These are phyloP conservation scores for Entonaema liquescens DNA, from an alignment of 495 filamentous ascomycete species.

Conservation along the genomic window DNA sequence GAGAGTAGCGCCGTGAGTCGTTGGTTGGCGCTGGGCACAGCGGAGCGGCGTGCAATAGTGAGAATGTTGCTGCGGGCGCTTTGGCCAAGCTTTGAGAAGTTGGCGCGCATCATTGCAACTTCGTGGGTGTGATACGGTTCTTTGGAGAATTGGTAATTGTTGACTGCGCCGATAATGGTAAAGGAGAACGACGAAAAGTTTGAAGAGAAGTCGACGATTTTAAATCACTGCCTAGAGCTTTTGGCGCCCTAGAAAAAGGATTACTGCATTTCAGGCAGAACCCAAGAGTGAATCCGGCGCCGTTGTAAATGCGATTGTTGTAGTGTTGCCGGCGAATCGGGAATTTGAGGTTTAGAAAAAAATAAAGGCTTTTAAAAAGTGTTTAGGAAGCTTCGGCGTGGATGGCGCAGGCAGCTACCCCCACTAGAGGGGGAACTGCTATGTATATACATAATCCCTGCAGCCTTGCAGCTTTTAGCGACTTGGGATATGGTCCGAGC, in stretches of 20 bases:
- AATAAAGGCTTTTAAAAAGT: neutral
- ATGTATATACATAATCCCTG: no score
- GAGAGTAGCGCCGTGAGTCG: neutral
- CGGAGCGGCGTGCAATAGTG: conserved; percentile 14
- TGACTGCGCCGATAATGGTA: neutral
- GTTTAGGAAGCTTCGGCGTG: conserved; percentile 17
- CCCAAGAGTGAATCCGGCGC: neutral
- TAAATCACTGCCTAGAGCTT: neutral
- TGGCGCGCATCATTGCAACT: conserved; percentile 44
- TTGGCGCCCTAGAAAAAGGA: neutral
- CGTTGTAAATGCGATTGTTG: neutral
- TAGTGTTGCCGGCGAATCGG: conserved; percentile 1
- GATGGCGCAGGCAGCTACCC: conserved; percentile 14
- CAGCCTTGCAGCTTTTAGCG: conserved; percentile 15
- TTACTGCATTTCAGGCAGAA: conserved; percentile 3
- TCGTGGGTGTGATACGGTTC: neutral
- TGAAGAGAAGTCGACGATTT: neutral
- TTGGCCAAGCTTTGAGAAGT: conserved; percentile 39
- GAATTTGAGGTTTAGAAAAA: neutral
- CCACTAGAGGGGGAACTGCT: conserved; percentile 10
- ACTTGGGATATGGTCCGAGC: conserved; percentile 12
- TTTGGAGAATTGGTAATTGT: neutral
- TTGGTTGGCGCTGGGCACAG: conserved; percentile 1
- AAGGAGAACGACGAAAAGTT: neutral
- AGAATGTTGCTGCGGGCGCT: conserved; percentile 28